Percentiles rank a stretch among this genome's conserved stretches.
These are phyloP conservation scores for Ilex asprella DNA, from an alignment of 257 asterid genomes.

Conservation along the genomic window DNA sequence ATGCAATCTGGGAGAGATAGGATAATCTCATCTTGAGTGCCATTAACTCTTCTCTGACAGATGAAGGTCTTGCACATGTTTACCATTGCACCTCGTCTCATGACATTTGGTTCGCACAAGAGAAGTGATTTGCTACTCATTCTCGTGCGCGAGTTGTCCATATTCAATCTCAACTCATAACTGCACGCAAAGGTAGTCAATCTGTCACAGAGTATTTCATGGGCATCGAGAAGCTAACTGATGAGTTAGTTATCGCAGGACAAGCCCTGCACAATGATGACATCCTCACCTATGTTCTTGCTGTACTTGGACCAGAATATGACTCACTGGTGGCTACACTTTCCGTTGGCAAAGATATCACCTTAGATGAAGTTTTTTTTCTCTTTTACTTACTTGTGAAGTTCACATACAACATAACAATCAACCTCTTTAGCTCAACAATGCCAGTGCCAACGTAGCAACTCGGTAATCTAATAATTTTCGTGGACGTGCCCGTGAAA, in stretches of 20 bases:
- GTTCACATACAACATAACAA: no score
- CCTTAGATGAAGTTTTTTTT: no score
- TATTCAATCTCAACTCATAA: neutral
- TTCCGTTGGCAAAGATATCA: no score
- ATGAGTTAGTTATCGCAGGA: neutral
- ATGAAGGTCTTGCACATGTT: no score
- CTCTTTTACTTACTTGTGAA: no score
- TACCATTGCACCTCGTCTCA: neutral
- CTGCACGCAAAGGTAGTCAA: neutral
- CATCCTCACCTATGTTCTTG: neutral
- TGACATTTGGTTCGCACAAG: neutral
- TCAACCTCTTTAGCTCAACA: no score
- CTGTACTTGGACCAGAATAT: neutral
- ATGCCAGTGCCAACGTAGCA: no score
- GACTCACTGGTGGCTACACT: neutral
- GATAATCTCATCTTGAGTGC: neutral
- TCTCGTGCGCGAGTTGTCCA: neutral
- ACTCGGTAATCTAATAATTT: no score
- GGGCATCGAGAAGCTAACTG: neutral
- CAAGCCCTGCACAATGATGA: neutral
- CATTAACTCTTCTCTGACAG: neutral
- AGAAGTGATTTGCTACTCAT: neutral
- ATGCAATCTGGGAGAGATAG: no score
- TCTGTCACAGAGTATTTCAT: no score
- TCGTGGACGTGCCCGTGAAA: no score